Conservation (phyloP, 805 yeast genomes). For the Wilhelminamyces savonicus region DNA sequence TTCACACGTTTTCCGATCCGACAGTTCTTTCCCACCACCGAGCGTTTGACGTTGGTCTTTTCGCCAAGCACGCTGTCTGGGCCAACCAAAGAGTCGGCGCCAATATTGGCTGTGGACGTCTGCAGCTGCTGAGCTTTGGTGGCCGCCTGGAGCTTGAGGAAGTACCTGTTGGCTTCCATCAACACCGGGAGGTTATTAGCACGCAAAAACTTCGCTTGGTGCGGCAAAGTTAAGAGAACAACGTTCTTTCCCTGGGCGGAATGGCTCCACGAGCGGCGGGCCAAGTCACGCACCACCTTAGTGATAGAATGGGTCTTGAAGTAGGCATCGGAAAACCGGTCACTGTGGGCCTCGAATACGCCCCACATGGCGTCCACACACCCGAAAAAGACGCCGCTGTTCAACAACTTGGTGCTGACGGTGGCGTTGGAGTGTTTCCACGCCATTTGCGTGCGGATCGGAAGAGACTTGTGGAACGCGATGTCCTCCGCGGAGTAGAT, state of each 20-base stretch:
- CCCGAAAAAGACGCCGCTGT: slow-evolving; percentile 57
- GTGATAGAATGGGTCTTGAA: slow-evolving; percentile 45
- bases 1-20: slow-evolving; percentile 80
- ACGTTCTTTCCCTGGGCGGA: slow-evolving; percentile 51
- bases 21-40: slow-evolving; percentile 73
- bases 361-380: slow-evolving; percentile 41
- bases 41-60: slow-evolving; percentile 77
- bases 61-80: slow-evolving; percentile 65
- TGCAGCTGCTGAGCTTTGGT: slow-evolving; percentile 17
- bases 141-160: slow-evolving; percentile 60
- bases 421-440: slow-evolving; percentile 82
- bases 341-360: slow-evolving; percentile 37
- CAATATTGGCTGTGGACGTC: slow-evolving; percentile 62
- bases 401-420: slow-evolving; percentile 70
- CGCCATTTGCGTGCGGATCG: slow-evolving; percentile 76
- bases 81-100: slow-evolving; percentile 82
- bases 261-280: slow-evolving; percentile 90
- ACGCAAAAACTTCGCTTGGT: slow-evolving; percentile 64
- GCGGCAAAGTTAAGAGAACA: slow-evolving; percentile 66
- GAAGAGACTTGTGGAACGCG: slow-evolving; percentile 63
- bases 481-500: slow-evolving; percentile 63
- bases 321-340: slow-evolving; percentile 28
- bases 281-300: slow-evolving; percentile 76
- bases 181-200: slow-evolving; percentile 74
- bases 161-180: slow-evolving; percentile 82